A percentile compares a stretch with the other conserved stretches of the same genome.
phyloP scores from a whole-genome alignment of 345 rosid species.

The Nephelium lappaceum region DNA sequence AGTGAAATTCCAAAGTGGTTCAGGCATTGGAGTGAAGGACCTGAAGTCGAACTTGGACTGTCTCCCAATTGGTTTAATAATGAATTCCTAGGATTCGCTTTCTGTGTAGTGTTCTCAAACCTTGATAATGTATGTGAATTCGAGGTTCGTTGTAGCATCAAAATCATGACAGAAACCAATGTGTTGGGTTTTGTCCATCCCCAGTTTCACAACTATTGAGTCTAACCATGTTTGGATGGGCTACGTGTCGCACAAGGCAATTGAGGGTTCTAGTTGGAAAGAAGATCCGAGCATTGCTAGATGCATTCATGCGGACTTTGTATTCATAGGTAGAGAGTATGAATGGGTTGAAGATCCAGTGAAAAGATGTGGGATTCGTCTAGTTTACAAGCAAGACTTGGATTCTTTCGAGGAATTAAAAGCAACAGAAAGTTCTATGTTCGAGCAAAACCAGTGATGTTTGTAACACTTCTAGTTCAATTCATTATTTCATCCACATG shows the following conservation, averaged over 20 bases:
- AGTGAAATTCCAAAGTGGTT: conserved; percentile 25
- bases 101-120: not conserved
- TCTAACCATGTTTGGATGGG: not conserved
- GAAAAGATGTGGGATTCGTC: conserved; percentile 4
- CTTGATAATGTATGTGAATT: not conserved
- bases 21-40: not conserved
- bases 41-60: not conserved
- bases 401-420: not conserved
- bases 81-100: conserved; percentile 15
- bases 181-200: not conserved
- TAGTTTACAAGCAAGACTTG: conserved; percentile 6
- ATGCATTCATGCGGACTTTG: not conserved
- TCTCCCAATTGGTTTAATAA: conserved; percentile 1
- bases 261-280: not conserved
- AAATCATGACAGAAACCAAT: no score
- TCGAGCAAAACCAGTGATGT: not conserved
- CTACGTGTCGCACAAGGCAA: not conserved
- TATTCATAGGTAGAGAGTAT: no score
- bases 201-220: not conserved
- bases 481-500: no score
- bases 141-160: no score
- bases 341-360: not conserved
- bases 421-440: not conserved
- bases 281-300: no score
- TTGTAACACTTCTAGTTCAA: no score